Base-by-base conservation (phyloP, 805 yeast genomes). In the Yarrowia sp. region DNA sequence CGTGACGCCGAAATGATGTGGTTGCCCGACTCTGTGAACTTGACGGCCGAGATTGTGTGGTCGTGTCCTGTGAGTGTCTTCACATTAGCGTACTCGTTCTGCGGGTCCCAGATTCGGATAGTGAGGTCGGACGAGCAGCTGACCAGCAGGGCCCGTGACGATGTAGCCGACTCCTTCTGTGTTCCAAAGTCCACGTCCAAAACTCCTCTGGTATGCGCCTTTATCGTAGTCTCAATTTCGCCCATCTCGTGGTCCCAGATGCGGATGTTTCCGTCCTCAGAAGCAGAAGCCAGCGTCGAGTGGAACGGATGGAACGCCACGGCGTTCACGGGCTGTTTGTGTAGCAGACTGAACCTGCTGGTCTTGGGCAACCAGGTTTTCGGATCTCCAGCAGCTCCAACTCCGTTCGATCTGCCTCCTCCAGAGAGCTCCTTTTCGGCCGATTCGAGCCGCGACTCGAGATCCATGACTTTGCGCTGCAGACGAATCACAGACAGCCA, bases 401-500 rank as follows among this genome's bases (percentile, higher is more conserved):
- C 13, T 0, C 60, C 46, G 19, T 53, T 38, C 18, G 29, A n/a
- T n/a, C n/a, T n/a, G n/a, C n/a, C n/a, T n/a, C n/a, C n/a, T n/a
- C n/a, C n/a, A n/a, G n/a, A n/a, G n/a, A n/a, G n/a, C n/a, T n/a
- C n/a, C n/a, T n/a, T n/a, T 41, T 67, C 75, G 64, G 85, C 74
- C 38, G 80, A 78, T 16, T 73, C 73, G 4, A 82, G 71, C 49
- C 84, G 86, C 18, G 79, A 73, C 68, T 92, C 96, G 44, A 90
- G 73, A 58, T 86, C 93, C 63, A 86, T 75, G 42, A 77, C 85
- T 68, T 83, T 81, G 65, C 84, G 81, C 73, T 93, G 97, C 29
- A 93, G 77, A 47, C 96, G 77, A 31, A 90, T 78, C 4, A 92
- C 93, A 0, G 96, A 85, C 0, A 86, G 79, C 97, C 97, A 92